A percentile compares a stretch with the other conserved stretches of the same genome.
Evolutionary conservation across 73 alveolate species (phyloP).

Genomic region (Paramecium tetraurelia): DNA sequence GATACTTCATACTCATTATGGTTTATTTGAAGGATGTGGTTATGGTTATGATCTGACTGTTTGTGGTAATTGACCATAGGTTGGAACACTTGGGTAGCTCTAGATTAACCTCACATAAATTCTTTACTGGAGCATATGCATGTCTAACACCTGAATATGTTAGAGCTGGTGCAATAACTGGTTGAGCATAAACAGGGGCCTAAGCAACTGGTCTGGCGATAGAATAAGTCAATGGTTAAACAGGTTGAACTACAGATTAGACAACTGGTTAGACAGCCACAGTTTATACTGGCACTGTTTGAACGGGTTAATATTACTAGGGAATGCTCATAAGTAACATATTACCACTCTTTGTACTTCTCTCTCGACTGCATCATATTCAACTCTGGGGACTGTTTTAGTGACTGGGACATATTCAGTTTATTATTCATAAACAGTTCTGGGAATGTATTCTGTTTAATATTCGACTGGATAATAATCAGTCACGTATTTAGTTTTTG

Average conservation of each 20-base stretch:
- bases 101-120: neutral
- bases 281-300: neutral
- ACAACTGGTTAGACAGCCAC: neutral
- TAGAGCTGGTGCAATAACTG: conserved; percentile 4
- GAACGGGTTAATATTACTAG: neutral
- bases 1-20: neutral
- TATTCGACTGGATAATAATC: conserved; percentile 62
- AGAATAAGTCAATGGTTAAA: neutral
- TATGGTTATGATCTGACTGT: neutral
- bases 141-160: neutral
- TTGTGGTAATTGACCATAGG: neutral
- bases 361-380: conserved; percentile 51
- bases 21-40: neutral
- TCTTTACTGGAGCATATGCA: neutral
- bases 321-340: neutral
- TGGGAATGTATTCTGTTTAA: conserved; percentile 52
- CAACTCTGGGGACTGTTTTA: conserved; percentile 46
- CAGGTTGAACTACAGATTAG: neutral
- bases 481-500: conserved; percentile 57
- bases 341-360: conserved; percentile 20
- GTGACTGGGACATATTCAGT: conserved; percentile 56
- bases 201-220: neutral
- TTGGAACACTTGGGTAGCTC: neutral
- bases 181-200: neutral
- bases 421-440: conserved; percentile 30